Evolutionary conservation across 352 stramenopile genomes (phyloP).

Genomic region (Globisporangium yorkense): DNA sequence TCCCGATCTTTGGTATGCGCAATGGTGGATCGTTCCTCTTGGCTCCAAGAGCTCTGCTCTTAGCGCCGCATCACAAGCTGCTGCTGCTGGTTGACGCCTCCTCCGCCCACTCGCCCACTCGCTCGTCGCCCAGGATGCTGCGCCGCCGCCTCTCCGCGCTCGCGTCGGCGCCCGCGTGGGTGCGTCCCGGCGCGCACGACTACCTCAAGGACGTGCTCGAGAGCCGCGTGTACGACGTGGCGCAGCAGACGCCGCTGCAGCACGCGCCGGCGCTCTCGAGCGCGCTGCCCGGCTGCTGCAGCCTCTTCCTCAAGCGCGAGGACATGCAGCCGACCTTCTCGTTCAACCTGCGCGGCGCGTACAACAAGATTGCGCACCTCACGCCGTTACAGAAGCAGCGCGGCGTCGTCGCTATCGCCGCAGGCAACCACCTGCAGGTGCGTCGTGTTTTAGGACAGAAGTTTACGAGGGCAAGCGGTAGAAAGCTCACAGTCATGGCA

Average conservation of each 20-base stretch:
- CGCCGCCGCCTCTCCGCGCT: constrained; percentile 27
- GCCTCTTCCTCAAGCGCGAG: constrained; percentile 92
- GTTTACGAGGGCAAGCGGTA: too few relatives aligned
- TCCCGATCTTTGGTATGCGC: too few relatives aligned
- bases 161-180: constrained; percentile 34
- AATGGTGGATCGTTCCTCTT: too few relatives aligned
- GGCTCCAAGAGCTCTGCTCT: too few relatives aligned
- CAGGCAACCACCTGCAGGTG: constrained; percentile 95
- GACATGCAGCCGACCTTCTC: constrained; percentile 98
- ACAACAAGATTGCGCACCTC: constrained; percentile 98
- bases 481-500: neutral
- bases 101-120: neutral
- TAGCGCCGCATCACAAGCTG: neutral
- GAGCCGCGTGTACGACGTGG: constrained; percentile 83
- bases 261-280: constrained; percentile 50
- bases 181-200: constrained; percentile 62
- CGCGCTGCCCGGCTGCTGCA: constrained; percentile 50
- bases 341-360: constrained; percentile 97
- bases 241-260: constrained; percentile 65
- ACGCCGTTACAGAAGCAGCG: constrained; percentile 62
- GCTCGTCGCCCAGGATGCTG: constrained; percentile 23
- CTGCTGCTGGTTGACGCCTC: neutral
- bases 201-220: constrained; percentile 77
- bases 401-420: constrained; percentile 78
- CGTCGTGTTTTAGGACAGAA: neutral